Base-by-base conservation (phyloP, 2,329 filamentous ascomycete species). In the Xylaria sp. region DNA sequence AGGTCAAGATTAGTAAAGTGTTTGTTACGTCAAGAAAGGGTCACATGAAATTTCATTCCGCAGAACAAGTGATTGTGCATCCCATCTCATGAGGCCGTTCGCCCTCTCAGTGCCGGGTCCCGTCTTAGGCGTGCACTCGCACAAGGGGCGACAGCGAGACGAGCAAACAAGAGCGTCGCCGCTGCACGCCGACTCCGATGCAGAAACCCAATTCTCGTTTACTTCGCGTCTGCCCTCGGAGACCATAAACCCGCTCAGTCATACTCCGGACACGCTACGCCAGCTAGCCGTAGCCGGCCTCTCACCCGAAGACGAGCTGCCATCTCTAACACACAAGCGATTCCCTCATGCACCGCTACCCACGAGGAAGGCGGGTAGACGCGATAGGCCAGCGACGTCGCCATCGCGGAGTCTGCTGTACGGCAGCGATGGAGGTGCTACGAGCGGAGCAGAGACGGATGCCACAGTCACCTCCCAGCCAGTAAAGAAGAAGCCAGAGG, bases 211-310 rank as follows among this genome's bases (percentile, higher is more conserved):
- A 5, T 49, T 63, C 63, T 67, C 67, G 43, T 57, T 55, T 58
- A 60, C 66, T 3, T 68, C 72, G 19, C 64, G 59, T 37, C 70
- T 75, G 14, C 76, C 75, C 0, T 64, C 68, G 14, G 74, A 76
- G 49, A 70, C 76, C 57, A 83, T 84, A 71, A 87, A 87, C 70
- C 84, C 85, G 1, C 78, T 83, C 68, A 87, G 84, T 69, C 82
- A 88, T 67, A 77, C 80, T 1, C 83, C 83, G 0, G 73, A 76
- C 52, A 80, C 82, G 37, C 80, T 87, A 52, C 76, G 73, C 46
- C 86, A 89, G 69, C 81, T 88, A 57, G 72, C 76, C 28, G 68
- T 83, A 2, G 86, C 86, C 2, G 86, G 86, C 3, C 74, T 87
- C 35, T 72, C 78, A 4, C 77, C 83, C 11, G 73, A 79, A 51